Evolutionary conservation across 805 yeast species (phyloP), one percentile per base, ranked within the genome.

Genomic region (Ascoidea tarda): DNA sequence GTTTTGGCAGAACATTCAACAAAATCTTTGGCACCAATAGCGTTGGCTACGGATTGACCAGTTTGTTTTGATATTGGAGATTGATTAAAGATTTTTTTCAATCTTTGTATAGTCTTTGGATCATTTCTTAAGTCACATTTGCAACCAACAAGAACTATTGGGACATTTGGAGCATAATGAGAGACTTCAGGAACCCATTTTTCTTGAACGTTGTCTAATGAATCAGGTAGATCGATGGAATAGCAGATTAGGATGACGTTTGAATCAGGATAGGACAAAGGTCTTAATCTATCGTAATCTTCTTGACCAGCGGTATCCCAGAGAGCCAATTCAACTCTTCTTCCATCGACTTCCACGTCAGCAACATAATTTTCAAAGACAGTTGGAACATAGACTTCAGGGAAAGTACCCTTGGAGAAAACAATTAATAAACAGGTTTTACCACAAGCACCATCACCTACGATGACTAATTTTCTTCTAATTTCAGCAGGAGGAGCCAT

Each of bases 251-350:
- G 75, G 55, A 88, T 84, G 57, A 88, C 96, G 65, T 87, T 85
- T 44, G 95, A 84, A 67, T 88, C 95, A 55, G 96, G 95, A 69
- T 88, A 88, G 12, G 91, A 83, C 59, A 87, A 74, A 48, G 96
- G 96, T 71, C 96, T 84, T 61, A 87, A 75, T 70, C 96, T 85
- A 69, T 87, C 96, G 66, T 88, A 88, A 73, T 89, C 96, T 74
- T 88, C 96, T 78, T 88, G 96, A 59, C 96, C 96, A 52, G 96
- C 96, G 59, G 96, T 88, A 87, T 88, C 96, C 96, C 96, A 88
- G 59, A 88, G 74, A 5, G 96, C 95, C 68, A 88, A 74, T 68
- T 89, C 96, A 54, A 90, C 96, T 65, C 85, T 78, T 69, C 90
- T 84, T 50, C 95, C 93, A 62, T 84, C 90, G 53, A 84, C 83